These are phyloP conservation scores for Beauveria caledonica DNA, from an alignment of 2,329 filamentous ascomycete genomes.

Conservation along the genomic window DNA sequence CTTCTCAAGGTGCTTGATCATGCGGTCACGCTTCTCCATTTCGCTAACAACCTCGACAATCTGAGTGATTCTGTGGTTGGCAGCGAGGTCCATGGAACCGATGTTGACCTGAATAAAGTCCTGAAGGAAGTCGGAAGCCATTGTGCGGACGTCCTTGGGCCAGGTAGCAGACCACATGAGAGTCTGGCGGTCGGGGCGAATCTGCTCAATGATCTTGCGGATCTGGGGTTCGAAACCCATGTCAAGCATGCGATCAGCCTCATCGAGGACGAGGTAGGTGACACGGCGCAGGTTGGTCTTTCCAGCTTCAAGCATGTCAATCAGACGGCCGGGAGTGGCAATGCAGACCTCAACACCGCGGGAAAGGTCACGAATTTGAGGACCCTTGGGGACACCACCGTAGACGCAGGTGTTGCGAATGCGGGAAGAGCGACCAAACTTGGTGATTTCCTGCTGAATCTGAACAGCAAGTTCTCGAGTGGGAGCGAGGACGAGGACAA, in stretches of 20 bases:
- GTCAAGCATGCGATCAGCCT: constrained; percentile 99
- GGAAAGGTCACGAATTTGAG: constrained; percentile 89
- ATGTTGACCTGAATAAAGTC: constrained; percentile 99
- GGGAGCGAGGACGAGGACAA: constrained; percentile 90
- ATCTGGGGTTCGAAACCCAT: constrained; percentile 99
- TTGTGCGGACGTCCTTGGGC: constrained; percentile 94
- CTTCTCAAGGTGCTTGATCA: constrained; percentile 96
- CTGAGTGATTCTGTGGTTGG: constrained; percentile 97
- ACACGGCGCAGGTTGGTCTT: constrained; percentile 97
- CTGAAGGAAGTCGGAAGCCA: constrained; percentile 82
- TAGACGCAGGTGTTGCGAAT: constrained; percentile 99
- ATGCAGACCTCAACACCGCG: constrained; percentile 98
- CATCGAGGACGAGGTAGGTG: constrained; percentile 95
- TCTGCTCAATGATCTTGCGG: constrained; percentile 96
- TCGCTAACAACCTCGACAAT: constrained; percentile 94
- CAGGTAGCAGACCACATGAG: constrained; percentile 99
- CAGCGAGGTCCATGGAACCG: constrained; percentile 88
- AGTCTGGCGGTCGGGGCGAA: constrained; percentile 95
- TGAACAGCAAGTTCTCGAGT: constrained; percentile 97
- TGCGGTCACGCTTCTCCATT: constrained; percentile 93
- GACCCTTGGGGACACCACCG: constrained; percentile 95
- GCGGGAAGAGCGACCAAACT: constrained; percentile 94
- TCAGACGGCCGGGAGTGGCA: constrained; percentile 92
- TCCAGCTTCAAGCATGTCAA: constrained; percentile 96
- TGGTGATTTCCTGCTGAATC: constrained; percentile 97